phyloP scores from a whole-genome alignment of 2,329 filamentous ascomycete genomes.

The Albophoma yamanashiensis region DNA sequence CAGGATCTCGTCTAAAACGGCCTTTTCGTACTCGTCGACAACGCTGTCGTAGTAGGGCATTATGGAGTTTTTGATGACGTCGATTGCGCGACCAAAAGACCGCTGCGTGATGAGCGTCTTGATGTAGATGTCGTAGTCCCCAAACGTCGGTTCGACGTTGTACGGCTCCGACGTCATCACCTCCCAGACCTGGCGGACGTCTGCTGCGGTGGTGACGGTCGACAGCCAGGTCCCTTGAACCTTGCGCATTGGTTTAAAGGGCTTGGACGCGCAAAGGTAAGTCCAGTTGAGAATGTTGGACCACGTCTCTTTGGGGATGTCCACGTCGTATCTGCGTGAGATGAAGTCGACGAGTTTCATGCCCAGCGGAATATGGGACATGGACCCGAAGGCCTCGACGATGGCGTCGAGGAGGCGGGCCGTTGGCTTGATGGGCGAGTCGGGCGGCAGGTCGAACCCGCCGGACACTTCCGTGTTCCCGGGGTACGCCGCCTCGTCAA shows the following conservation, averaged over 20 bases:
- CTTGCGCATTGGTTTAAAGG: conserved; percentile 24
- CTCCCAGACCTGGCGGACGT: conserved; percentile 44
- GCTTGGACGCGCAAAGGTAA: conserved; percentile 40
- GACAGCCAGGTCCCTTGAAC: conserved; percentile 15
- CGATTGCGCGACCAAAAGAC: conserved; percentile 18
- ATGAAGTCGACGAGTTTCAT: conserved; percentile 51
- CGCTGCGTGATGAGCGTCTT: conserved; percentile 23
- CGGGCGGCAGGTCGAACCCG: conserved; percentile 27
- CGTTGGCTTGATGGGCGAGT: conserved; percentile 49
- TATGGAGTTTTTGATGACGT: conserved; percentile 27
- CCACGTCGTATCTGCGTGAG: conserved; percentile 46
- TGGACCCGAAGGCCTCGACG: conserved; percentile 59
- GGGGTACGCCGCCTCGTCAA: conserved; percentile 9
- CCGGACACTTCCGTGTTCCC: conserved; percentile 15
- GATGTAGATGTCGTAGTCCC: conserved; percentile 39
- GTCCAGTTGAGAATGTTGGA: conserved; percentile 56
- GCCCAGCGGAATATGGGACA: conserved; percentile 49
- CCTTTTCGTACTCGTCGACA: conserved; percentile 13
- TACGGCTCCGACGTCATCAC: conserved; percentile 50
- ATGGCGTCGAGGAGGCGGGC: conserved; percentile 49
- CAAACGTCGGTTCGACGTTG: conserved; percentile 43
- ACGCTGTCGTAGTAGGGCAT: conserved; percentile 25
- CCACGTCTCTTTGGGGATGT: conserved; percentile 51
- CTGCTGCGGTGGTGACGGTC: conserved; percentile 24
- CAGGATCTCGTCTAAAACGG: conserved; percentile 22